A percentile compares a stretch with the other conserved stretches of the same genome.
Evolutionary conservation across 352 stramenopile species (phyloP).

Genomic region (Globisporangium heterothallicum): DNA sequence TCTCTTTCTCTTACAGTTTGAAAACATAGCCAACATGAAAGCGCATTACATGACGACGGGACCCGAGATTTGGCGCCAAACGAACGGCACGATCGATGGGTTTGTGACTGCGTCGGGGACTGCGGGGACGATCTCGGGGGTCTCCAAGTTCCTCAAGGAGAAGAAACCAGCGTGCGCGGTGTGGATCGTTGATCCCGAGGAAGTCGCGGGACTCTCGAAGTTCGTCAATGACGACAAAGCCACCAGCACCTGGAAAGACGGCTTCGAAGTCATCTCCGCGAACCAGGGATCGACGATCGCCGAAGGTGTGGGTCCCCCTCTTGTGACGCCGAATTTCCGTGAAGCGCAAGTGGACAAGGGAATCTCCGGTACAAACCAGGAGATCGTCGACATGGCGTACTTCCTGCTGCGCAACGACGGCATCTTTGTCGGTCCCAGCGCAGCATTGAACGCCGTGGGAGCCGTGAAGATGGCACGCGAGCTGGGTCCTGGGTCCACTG

Average conservation of each 20-base stretch:
- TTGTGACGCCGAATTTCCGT: constrained; percentile 91
- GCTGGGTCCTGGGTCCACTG: constrained; percentile 55
- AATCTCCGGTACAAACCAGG: constrained; percentile 88
- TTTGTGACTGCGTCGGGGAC: constrained; percentile 90
- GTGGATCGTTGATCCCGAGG: constrained; percentile 78
- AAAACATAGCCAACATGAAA: constrained; percentile 68
- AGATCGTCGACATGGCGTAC: constrained; percentile 93
- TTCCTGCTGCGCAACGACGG: constrained; percentile 87
- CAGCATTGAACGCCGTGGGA: constrained; percentile 70
- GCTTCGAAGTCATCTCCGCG: constrained; percentile 86
- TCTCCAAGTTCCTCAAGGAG: constrained; percentile 92
- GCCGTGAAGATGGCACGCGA: constrained; percentile 77
- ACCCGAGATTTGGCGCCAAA: constrained; percentile 88
- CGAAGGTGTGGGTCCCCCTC: constrained; percentile 91
- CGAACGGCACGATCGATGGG: constrained; percentile 85
- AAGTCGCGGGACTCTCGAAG: constrained; percentile 79
- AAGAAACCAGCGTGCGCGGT: constrained; percentile 48
- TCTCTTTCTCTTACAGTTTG: constrained; percentile 57
- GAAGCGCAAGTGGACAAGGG: constrained; percentile 87
- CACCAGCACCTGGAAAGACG: constrained; percentile 75
- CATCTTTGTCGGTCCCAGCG: constrained; percentile 89
- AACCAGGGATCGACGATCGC: constrained; percentile 87
- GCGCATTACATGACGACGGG: constrained; percentile 78
- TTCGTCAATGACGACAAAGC: constrained; percentile 66
- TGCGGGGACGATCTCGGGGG: constrained; percentile 90